A percentile compares a stretch with the other conserved stretches of the same genome.
Conservation (phyloP, 129 eudicot species). For the Tanacetum coccineum region DNA sequence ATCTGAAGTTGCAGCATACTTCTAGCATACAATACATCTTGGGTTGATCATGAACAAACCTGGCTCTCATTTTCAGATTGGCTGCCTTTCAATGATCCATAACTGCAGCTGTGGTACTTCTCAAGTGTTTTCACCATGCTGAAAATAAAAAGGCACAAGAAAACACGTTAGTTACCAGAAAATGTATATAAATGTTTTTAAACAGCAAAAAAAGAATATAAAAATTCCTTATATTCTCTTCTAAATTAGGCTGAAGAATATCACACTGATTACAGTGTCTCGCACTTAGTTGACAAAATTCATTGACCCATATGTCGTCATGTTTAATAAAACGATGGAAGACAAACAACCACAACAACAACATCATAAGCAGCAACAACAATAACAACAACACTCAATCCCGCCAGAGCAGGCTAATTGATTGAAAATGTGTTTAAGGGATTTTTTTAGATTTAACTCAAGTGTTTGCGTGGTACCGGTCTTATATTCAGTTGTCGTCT, state of each 20-base stretch:
- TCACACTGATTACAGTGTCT: neutral
- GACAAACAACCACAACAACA: no score
- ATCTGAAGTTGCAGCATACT: no score
- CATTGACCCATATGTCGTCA: neutral
- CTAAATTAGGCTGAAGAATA: neutral
- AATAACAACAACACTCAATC: no score
- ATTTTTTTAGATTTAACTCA: no score
- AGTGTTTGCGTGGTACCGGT: no score
- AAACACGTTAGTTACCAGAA: conserved; percentile 14
- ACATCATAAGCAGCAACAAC: no score
- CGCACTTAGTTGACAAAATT: conserved; percentile 13
- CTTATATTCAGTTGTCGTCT: no score
- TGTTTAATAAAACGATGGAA: no score
- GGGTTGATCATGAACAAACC: conserved; percentile 27
- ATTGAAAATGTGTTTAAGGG: no score
- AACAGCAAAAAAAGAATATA: neutral
- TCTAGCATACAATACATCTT: no score
- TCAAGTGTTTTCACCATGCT: conserved; percentile 66
- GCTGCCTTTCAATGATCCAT: conserved; percentile 45
- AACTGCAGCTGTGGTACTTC: conserved; percentile 55
- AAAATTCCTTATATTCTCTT: neutral
- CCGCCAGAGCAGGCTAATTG: no score
- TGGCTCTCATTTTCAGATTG: conserved; percentile 40
- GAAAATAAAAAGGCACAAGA: conserved; percentile 13
- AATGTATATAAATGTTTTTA: neutral